phyloP scores from a whole-genome alignment of 2,329 filamentous ascomycete species.

The Setomelanomma holmii region DNA sequence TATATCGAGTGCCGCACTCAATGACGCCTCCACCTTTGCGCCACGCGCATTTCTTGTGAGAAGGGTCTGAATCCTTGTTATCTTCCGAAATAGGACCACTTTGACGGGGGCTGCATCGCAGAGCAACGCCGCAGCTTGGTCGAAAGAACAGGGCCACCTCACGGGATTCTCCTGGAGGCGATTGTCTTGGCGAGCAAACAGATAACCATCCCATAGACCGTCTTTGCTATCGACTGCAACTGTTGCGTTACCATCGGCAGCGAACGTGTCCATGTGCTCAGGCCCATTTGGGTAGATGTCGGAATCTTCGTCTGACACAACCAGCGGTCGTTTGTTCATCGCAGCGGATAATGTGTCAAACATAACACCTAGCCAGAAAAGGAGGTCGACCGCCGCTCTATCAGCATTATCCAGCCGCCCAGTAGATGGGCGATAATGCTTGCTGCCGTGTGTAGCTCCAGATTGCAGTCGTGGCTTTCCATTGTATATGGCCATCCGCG shows the following conservation, averaged over 20 bases:
- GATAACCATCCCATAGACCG: constrained; percentile 50
- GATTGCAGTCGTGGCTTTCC: constrained; percentile 14
- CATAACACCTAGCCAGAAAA: constrained; percentile 68
- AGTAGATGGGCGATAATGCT: constrained; percentile 17
- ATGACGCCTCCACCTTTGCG: constrained; percentile 56
- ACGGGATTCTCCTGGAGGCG: constrained; percentile 25
- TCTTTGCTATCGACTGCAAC: constrained; percentile 1
- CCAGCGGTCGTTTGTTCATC: constrained; percentile 57
- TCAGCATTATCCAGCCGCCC: constrained; percentile 43
- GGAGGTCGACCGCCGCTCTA: constrained; percentile 58
- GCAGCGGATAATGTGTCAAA: constrained; percentile 65
- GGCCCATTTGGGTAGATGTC: constrained; percentile 39
- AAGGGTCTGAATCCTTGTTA: constrained; percentile 63
- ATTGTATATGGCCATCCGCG: constrained; percentile 35
- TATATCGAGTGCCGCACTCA: constrained; percentile 58
- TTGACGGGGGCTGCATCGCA: constrained; percentile 65
- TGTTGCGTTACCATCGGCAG: not conserved
- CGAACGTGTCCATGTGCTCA: not conserved
- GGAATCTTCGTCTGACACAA: constrained; percentile 57
- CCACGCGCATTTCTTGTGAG: constrained; percentile 50
- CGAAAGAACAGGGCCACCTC: constrained; percentile 63
- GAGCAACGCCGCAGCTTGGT: constrained; percentile 59
- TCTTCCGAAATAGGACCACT: constrained; percentile 64
- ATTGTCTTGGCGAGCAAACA: constrained; percentile 43
- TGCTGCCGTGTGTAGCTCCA: constrained; percentile 14